Evolutionary conservation across 768 basidiomycete species (phyloP).

Genomic region (Agrocybe praecox): DNA sequence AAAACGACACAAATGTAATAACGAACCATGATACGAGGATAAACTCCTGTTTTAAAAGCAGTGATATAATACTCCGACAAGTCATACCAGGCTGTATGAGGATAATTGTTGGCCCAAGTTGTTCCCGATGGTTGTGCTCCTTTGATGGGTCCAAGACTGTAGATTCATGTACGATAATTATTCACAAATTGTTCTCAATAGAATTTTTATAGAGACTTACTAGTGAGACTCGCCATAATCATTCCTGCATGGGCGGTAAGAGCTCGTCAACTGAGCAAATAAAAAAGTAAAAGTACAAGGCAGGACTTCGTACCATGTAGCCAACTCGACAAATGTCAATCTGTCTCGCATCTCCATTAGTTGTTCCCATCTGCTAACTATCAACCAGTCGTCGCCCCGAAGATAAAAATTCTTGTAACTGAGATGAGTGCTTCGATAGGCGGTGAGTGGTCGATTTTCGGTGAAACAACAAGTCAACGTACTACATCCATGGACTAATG

Average conservation of each 20-base stretch:
- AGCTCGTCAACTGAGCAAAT: neutral
- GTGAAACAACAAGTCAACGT: conserved; percentile 14
- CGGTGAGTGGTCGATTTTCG: neutral
- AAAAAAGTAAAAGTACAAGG: neutral
- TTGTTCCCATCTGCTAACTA: conserved; percentile 72
- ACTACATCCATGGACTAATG: conserved; percentile 52
- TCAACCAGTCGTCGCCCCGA: conserved; percentile 67
- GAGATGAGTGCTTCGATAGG: conserved; percentile 45
- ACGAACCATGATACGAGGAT: conserved; percentile 58
- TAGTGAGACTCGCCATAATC: conserved; percentile 82
- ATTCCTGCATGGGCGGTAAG: conserved; percentile 50
- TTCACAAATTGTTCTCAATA: neutral
- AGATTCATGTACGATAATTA: neutral
- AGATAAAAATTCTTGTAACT: conserved; percentile 69
- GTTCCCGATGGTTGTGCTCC: conserved; percentile 47
- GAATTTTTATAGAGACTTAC: conserved; percentile 26
- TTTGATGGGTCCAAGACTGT: conserved; percentile 60
- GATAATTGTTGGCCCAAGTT: conserved; percentile 43
- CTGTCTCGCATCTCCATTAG: conserved; percentile 58
- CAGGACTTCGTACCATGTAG: conserved; percentile 57
- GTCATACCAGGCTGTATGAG: conserved; percentile 58
- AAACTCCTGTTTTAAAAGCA: conserved; percentile 68
- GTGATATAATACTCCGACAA: conserved; percentile 67
- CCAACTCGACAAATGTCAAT: conserved; percentile 62
- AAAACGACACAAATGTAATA: conserved; percentile 11